These are phyloP conservation scores for Leishmania amazonensis DNA, from an alignment of 208 protist genomes.

Conservation along the genomic window DNA sequence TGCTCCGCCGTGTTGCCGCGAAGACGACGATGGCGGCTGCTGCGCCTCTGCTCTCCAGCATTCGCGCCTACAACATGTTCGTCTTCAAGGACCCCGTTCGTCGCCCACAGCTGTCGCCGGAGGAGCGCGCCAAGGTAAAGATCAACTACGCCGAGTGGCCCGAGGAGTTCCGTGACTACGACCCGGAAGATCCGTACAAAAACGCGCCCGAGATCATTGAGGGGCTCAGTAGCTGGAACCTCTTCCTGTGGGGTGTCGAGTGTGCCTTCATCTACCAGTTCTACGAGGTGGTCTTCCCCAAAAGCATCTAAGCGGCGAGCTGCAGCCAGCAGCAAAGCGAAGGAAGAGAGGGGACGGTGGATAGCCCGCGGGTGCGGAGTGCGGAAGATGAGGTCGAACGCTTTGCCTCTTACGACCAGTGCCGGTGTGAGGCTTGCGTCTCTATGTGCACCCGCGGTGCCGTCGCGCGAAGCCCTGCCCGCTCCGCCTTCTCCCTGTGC, in stretches of 20 bases:
- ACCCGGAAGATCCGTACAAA: constrained; percentile 93
- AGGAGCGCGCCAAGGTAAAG: constrained; percentile 87
- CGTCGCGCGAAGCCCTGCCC: not conserved
- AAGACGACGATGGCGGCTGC: constrained; percentile 44
- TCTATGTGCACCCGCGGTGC: not conserved
- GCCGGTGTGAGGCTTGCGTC: not conserved
- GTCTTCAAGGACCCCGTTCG: constrained; percentile 89
- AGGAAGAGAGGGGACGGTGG: not conserved
- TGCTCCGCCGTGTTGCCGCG: constrained; percentile 75
- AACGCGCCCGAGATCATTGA: constrained; percentile 88
- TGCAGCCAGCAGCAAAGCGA: not conserved
- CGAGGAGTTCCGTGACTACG: constrained; percentile 90
- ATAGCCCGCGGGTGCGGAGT: not conserved
- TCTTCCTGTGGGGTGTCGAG: constrained; percentile 90
- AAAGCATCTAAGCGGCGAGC: constrained; percentile 66
- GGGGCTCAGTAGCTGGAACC: constrained; percentile 87
- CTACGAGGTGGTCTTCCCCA: constrained; percentile 88
- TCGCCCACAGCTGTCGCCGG: constrained; percentile 85
- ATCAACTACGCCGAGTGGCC: constrained; percentile 92
- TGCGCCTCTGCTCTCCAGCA: constrained; percentile 43
- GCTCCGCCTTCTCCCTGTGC: not conserved
- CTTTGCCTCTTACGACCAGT: not conserved
- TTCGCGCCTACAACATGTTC: constrained; percentile 84
- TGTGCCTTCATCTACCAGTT: constrained; percentile 92
- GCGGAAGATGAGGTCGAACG: not conserved